These are phyloP conservation scores for Zoysia pacifica DNA, from an alignment of 176 grass and related monocot species.

Conservation along the genomic window DNA sequence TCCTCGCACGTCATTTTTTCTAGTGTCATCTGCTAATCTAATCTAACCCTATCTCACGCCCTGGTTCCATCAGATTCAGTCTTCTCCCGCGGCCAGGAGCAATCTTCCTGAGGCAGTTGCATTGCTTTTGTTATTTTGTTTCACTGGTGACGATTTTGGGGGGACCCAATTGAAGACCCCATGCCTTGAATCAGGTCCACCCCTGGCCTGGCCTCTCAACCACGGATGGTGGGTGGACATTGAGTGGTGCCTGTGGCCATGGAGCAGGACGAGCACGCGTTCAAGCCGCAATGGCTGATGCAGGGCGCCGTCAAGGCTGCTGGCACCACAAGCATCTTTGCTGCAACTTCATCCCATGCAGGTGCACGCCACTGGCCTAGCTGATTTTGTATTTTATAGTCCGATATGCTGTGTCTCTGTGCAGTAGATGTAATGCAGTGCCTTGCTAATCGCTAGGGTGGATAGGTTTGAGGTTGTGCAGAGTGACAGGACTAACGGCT, in stretches of 20 bases:
- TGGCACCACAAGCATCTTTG: constrained; percentile 37
- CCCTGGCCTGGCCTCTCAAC: constrained; percentile 39
- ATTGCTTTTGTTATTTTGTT: neutral
- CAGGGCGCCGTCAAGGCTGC: constrained; percentile 27
- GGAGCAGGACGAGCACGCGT: constrained; percentile 51
- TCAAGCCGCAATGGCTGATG: constrained; percentile 70
- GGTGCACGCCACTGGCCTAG: constrained; percentile 42
- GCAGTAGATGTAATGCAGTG: constrained; percentile 15
- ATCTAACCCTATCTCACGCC: neutral
- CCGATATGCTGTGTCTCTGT: neutral
- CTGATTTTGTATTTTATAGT: neutral
- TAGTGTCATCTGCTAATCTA: constrained; percentile 15
- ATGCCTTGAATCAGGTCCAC: constrained; percentile 29
- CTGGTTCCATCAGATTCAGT: constrained; percentile 1
- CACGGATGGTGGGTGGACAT: constrained; percentile 50
- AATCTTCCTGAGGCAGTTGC: neutral
- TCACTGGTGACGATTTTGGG: neutral
- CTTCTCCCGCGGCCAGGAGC: neutral
- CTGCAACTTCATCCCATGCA: constrained; percentile 32
- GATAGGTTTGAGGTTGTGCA: constrained; percentile 25
- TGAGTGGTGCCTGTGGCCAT: constrained; percentile 56
- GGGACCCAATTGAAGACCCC: neutral
- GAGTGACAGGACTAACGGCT: neutral
- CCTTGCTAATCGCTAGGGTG: neutral
- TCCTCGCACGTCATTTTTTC: neutral